phyloP scores from a whole-genome alignment of 805 yeast species.

The Brettanomyces anomalus region DNA sequence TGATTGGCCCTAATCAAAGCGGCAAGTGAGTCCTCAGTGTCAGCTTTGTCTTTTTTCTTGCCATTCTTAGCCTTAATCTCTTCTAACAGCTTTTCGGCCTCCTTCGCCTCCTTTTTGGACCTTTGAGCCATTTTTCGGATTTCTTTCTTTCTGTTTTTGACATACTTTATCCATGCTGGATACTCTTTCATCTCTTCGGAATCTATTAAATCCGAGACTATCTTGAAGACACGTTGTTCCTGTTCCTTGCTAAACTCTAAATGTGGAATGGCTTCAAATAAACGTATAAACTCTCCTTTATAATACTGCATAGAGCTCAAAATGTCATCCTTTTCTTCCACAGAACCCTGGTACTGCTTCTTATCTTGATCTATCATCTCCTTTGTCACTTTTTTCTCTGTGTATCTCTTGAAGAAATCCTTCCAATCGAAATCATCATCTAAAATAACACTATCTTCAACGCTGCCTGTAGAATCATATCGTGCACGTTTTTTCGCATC shows the following conservation, averaged over 20 bases:
- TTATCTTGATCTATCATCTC: conserved; percentile 66
- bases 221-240: conserved; percentile 49
- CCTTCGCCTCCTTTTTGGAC: conserved; percentile 55
- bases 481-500: conserved; percentile 46
- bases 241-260: conserved; percentile 51
- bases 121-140: conserved; percentile 40
- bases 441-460: conserved; percentile 30
- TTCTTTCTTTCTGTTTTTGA: conserved; percentile 36
- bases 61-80: conserved; percentile 1
- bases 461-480: conserved; percentile 65
- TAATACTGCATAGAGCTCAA: conserved; percentile 44
- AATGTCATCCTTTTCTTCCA: conserved; percentile 57
- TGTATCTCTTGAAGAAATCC: conserved; percentile 40
- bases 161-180: conserved; percentile 32
- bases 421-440: conserved; percentile 46
- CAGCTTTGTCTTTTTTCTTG: conserved; percentile 6
- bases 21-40: conserved; percentile 28
- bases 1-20: conserved; percentile 42
- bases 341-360: conserved; percentile 49
- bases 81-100: conserved; percentile 36
- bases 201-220: conserved; percentile 38
- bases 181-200: conserved; percentile 24
- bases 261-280: conserved; percentile 75
- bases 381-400: conserved; percentile 39
- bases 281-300: conserved; percentile 58